A percentile compares a stretch with the other conserved stretches of the same genome.
Evolutionary conservation across 176 grass and related monocot species (phyloP).

Genomic region (Paspalum vaginatum): DNA sequence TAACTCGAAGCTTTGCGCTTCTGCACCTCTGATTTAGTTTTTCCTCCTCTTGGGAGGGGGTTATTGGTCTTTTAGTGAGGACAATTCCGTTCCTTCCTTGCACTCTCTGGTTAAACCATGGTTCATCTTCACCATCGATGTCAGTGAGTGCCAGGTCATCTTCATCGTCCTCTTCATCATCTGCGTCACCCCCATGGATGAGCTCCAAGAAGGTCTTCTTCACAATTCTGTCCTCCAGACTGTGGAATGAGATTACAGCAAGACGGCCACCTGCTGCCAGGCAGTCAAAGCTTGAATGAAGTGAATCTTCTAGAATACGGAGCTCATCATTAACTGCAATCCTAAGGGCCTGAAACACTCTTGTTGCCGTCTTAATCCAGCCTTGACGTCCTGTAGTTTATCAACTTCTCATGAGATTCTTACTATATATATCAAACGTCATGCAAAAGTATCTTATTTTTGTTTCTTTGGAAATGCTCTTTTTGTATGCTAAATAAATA

Average conservation of each 20-base stretch:
- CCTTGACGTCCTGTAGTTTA: conserved; percentile 77
- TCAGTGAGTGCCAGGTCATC: background rate
- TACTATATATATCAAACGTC: background rate
- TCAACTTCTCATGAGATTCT: conserved; percentile 16
- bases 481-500: background rate
- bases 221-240: conserved; percentile 87
- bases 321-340: conserved; percentile 94
- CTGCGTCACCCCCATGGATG: conserved; percentile 41
- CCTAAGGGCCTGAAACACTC: conserved; percentile 88
- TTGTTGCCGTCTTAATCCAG: conserved; percentile 94
- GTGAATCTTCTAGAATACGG: conserved; percentile 68
- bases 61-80: conserved; percentile 86
- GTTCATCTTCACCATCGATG: conserved; percentile 41
- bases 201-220: conserved; percentile 86
- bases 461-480: background rate
- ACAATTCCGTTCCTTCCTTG: conserved; percentile 69
- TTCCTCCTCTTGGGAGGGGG: conserved; percentile 81
- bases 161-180: conserved; percentile 26
- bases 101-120: conserved; percentile 65
- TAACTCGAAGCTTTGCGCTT: conserved; percentile 89
- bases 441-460: background rate
- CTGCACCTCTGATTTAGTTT: conserved; percentile 86
- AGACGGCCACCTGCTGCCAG: conserved; percentile 73
- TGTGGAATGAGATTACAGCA: conserved; percentile 91
- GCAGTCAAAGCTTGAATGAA: conserved; percentile 82